Base-by-base conservation (phyloP, 768 basidiomycete species). In the Hebeloma cylindrosporum region DNA sequence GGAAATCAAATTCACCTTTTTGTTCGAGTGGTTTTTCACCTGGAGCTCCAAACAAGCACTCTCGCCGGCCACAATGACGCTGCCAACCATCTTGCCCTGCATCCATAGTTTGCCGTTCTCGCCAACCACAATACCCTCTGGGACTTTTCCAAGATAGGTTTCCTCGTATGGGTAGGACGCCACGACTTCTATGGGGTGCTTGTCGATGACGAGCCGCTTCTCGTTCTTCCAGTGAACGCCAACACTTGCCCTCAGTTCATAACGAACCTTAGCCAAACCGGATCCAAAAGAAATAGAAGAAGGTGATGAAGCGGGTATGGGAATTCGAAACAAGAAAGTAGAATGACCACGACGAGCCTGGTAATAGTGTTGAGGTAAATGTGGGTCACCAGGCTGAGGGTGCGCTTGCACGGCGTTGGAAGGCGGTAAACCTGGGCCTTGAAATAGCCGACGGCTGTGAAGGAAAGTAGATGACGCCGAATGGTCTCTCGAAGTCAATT, bases 51-150 rank as follows among this genome's bases (percentile, higher is more conserved):
- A 70, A 58, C 82, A 85, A 13, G 77, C 82, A 48, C 77, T 78
- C 56, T 82, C 78, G 7, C 89, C 89, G 22, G 83, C 78, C 6
- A 88, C 71, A 13, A 83, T 57, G 10, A 84, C 64, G 6, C 76
- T 80, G 25, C 80, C 84, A 17, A 86, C 65, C 13, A 93, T 59
- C 42, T 67, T 77, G 1, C 79, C 88, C 56, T 85, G 84, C 33
- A 79, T 76, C 82, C 86, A 88, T 22, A 93, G 73, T 62, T 85
- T 89, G 4, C 89, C 90, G 51, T 76, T 79, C 58, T 93, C 89
- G 0, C 82, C 85, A 18, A 92, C 78, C 7, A 78, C 72, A 2
- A 85, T 76, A 5, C 71, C 52, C 48, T 85, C 80, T 1, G 80
- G 79, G 17, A 73, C 70, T 1, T 58, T 64, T 48, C 39, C 67